Conservation (phyloP, 176 grass and related monocot genomes). For the Oryza officinalis region DNA sequence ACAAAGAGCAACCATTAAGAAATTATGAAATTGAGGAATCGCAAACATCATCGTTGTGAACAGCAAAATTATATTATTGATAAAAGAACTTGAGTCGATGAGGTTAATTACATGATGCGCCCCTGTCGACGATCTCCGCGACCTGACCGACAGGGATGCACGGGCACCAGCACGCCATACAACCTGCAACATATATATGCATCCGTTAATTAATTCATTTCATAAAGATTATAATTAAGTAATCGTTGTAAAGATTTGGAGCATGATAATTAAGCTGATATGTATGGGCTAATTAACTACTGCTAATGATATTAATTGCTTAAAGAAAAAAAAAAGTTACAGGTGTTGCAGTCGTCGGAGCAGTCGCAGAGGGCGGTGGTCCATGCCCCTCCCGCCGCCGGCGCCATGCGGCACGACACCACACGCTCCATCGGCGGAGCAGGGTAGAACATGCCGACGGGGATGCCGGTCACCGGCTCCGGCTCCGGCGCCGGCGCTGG, state of each 20-base stretch:
- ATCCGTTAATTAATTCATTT: too few relatives aligned
- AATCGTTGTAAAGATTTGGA: too few relatives aligned
- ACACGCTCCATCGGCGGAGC: not conserved
- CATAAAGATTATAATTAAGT: too few relatives aligned
- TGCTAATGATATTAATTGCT: too few relatives aligned
- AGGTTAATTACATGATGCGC: not conserved
- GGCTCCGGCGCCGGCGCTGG: too few relatives aligned
- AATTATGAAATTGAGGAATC: too few relatives aligned
- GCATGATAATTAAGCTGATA: not conserved
- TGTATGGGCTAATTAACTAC: not conserved
- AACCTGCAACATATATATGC: too few relatives aligned
- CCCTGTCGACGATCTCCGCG: slow-evolving; percentile 20
- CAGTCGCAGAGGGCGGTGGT: slow-evolving; percentile 33
- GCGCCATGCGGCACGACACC: not conserved
- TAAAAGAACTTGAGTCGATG: too few relatives aligned
- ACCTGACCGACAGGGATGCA: slow-evolving; percentile 19
- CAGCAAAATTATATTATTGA: too few relatives aligned
- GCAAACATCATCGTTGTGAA: too few relatives aligned
- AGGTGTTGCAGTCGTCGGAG: slow-evolving; percentile 34
- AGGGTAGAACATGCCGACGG: not conserved
- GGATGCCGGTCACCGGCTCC: not conserved
- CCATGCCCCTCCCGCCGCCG: not conserved
- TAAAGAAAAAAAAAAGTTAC: not conserved
- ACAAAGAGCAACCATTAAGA: too few relatives aligned
- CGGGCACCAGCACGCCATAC: not conserved